These are phyloP conservation scores for Penicillium sp. DNA, from an alignment of 2,329 filamentous ascomycete genomes.

Conservation along the genomic window DNA sequence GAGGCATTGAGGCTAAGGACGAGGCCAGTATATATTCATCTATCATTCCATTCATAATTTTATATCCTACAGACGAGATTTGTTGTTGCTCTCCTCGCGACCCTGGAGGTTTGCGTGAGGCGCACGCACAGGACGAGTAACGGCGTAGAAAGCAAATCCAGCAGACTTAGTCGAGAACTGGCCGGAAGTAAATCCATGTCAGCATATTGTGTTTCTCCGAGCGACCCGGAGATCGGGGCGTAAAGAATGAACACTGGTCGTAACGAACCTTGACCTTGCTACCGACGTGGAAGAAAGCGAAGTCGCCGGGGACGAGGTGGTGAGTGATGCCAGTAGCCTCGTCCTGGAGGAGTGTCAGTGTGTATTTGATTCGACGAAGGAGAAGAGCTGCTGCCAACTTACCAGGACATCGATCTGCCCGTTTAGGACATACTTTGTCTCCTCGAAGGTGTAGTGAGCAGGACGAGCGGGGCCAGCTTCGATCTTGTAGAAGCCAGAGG, in stretches of 20 bases:
- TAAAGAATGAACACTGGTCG: not conserved
- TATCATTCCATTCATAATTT: slow-evolving; percentile 1
- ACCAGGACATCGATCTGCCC: slow-evolving; percentile 18
- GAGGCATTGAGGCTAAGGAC: too few relatives aligned
- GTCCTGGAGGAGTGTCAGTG: slow-evolving; percentile 10
- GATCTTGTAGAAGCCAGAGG: slow-evolving; percentile 18
- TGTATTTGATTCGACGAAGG: not conserved
- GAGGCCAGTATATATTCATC: not conserved
- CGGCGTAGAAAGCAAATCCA: slow-evolving; percentile 26
- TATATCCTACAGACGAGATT: slow-evolving; percentile 10
- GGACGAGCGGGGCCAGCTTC: slow-evolving; percentile 12
- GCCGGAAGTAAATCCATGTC: slow-evolving; percentile 2
- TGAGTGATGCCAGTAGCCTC: slow-evolving; percentile 23
- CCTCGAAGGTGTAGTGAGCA: slow-evolving; percentile 16
- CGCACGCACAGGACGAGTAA: slow-evolving; percentile 23
- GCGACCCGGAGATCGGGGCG: not conserved
- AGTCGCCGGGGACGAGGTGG: slow-evolving; percentile 21
- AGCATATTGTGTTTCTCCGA: not conserved
- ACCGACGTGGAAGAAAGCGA: slow-evolving; percentile 24
- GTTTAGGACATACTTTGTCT: slow-evolving; percentile 19
- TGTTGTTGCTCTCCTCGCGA: slow-evolving; percentile 23
- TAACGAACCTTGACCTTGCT: slow-evolving; percentile 25
- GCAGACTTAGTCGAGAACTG: slow-evolving; percentile 28
- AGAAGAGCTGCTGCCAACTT: not conserved
- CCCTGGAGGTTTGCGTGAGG: slow-evolving; percentile 25